Evolutionary conservation across 2,329 filamentous ascomycete species (phyloP).

Genomic region (Aphanocladium album): DNA sequence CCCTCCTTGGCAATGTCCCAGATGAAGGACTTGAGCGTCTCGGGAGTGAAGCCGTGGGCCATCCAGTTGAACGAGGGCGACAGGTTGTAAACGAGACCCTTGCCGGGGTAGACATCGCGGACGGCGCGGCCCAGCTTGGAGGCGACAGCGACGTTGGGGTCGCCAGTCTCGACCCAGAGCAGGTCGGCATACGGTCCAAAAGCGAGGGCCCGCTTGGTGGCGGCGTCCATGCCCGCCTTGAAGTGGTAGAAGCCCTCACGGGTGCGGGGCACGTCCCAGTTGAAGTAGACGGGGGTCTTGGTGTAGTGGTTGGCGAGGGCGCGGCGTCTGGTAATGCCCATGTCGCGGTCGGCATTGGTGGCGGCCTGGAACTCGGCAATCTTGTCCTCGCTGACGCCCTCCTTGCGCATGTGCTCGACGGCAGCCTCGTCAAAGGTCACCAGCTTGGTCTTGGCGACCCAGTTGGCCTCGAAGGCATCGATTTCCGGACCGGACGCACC

Average conservation of each 20-base stretch:
- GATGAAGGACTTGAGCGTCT: conserved; percentile 81
- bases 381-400: conserved; percentile 58
- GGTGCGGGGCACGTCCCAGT: conserved; percentile 65
- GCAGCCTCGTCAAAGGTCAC: conserved; percentile 91
- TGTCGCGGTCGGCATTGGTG: conserved; percentile 60
- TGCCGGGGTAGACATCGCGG: conserved; percentile 62
- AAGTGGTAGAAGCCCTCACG: conserved; percentile 94
- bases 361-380: conserved; percentile 63
- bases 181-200: conserved; percentile 93
- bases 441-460: conserved; percentile 81
- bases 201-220: conserved; percentile 87
- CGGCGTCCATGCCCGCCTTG: conserved; percentile 73
- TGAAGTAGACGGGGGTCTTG: conserved; percentile 37
- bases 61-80: conserved; percentile 99
- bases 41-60: conserved; percentile 82
- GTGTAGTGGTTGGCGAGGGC: conserved; percentile 64
- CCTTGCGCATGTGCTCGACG: conserved; percentile 63
- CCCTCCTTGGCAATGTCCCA: conserved; percentile 94
- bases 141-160: conserved; percentile 76
- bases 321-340: conserved; percentile 74
- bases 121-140: conserved; percentile 72
- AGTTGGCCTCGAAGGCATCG: conserved; percentile 77
- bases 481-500: conserved; percentile 78
- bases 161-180: conserved; percentile 93
- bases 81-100: conserved; percentile 94